Percentiles rank a stretch among this genome's conserved stretches.
These are phyloP conservation scores for Hyphopichia buzzinii DNA, from an alignment of 1,139 yeast species.

Conservation along the genomic window DNA sequence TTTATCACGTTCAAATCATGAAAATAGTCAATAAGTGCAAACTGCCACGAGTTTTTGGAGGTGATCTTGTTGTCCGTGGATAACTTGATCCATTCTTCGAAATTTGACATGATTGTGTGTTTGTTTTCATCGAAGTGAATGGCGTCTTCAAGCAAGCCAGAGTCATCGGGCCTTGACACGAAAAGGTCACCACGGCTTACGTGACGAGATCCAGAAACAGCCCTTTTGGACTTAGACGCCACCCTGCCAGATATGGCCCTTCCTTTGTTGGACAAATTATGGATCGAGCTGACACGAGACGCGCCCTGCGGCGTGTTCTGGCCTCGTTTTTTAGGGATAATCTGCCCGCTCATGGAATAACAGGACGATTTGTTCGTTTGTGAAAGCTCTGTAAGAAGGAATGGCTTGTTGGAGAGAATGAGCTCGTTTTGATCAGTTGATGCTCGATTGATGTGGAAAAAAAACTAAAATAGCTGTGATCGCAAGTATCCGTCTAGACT, in stretches of 20 bases:
- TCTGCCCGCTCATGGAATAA: constrained; percentile 14
- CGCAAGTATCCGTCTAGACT: no score
- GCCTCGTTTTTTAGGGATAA: constrained; percentile 24
- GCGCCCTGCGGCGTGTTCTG: constrained; percentile 8
- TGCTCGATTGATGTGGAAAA: no score
- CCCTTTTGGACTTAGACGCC: constrained; percentile 16
- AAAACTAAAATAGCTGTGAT: no score
- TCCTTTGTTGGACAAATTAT: constrained; percentile 24
- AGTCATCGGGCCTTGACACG: constrained; percentile 19
- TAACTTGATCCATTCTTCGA: constrained; percentile 87
- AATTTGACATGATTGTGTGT: constrained; percentile 54
- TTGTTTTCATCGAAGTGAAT: constrained; percentile 46
- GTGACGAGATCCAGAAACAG: constrained; percentile 10
- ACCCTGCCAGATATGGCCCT: constrained; percentile 25
- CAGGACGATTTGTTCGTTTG: no score
- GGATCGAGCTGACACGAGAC: constrained; percentile 14
- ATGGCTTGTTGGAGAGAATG: no score
- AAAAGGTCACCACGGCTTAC: constrained; percentile 20
- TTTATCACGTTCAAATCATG: constrained; percentile 45
- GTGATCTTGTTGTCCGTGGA: constrained; percentile 86
- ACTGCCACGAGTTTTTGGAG: constrained; percentile 63
- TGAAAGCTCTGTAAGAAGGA: no score
- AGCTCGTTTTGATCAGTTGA: no score
- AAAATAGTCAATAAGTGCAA: constrained; percentile 85
- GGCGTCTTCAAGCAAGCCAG: constrained; percentile 35